Evolutionary conservation across 2,329 filamentous ascomycete genomes (phyloP).

Genomic region (Ceratocystis ficicola): DNA sequence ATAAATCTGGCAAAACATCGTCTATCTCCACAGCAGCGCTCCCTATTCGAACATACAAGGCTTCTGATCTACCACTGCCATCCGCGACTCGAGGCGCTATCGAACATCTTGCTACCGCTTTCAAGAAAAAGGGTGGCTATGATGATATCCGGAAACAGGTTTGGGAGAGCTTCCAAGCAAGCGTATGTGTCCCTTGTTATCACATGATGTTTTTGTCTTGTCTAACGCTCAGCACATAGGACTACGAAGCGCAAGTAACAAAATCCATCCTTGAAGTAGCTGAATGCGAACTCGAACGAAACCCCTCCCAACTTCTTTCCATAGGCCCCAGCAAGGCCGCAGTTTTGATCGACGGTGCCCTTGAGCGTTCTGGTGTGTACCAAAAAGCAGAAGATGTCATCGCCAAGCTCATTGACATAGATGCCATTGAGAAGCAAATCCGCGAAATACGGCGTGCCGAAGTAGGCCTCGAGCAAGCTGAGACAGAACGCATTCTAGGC

Average conservation of each 20-base stretch:
- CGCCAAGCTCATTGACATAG: slow-evolving; percentile 53
- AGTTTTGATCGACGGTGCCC: slow-evolving; percentile 63
- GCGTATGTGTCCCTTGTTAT: slow-evolving; percentile 37
- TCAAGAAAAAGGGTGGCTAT: slow-evolving; percentile 79
- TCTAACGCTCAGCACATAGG: slow-evolving; percentile 34
- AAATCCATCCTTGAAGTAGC: slow-evolving; percentile 57
- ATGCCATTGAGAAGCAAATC: slow-evolving; percentile 56
- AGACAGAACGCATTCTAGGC: slow-evolving; percentile 51
- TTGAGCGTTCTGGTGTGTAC: slow-evolving; percentile 66
- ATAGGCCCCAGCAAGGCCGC: slow-evolving; percentile 63
- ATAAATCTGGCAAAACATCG: not conserved
- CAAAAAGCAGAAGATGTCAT: slow-evolving; percentile 57
- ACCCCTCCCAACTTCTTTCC: slow-evolving; percentile 57
- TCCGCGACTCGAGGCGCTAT: slow-evolving; percentile 62
- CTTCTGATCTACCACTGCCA: slow-evolving; percentile 61
- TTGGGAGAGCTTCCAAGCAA: slow-evolving; percentile 61
- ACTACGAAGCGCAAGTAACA: slow-evolving; percentile 56
- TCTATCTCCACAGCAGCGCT: not conserved
- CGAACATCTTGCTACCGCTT: slow-evolving; percentile 62
- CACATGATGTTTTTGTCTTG: not conserved
- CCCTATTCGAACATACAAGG: slow-evolving; percentile 47
- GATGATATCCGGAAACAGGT: slow-evolving; percentile 65
- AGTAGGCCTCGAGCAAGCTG: slow-evolving; percentile 56
- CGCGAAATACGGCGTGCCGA: slow-evolving; percentile 55
- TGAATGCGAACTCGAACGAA: slow-evolving; percentile 61